Base-by-base conservation (phyloP, 768 basidiomycete species). In the Serendipita sp. region DNA sequence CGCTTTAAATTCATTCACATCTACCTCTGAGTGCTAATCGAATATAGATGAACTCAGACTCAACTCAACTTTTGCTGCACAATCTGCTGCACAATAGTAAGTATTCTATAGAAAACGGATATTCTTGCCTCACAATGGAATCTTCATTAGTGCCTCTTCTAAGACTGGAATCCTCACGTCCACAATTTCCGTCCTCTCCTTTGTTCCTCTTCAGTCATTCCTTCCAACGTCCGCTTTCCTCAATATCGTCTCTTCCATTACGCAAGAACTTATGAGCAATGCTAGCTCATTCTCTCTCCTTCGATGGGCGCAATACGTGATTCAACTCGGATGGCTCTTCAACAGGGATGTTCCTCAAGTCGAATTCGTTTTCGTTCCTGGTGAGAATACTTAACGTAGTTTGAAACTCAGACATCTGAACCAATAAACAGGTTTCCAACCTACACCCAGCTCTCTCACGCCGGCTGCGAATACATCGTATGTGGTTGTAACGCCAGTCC, bases 151-250 rank as follows among this genome's bases (percentile, higher is more conserved):
- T 27, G 44, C 68, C 64, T 13, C 65, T n/a, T 36, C 64, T 27
- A 62, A 63, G 43, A 44, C 65, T 44, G 66, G 48, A 3, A 67
- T 66, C 63, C 67, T 63, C 55, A 62, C 67, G 40, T 67, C 63
- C 52, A 66, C 53, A 40, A 62, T 50, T 63, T 37, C 52, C 15
- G 63, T 46, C 34, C 67, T 53, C 31, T 45, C 44, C 62, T 66
- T 66, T 65, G 58, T 52, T 62, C 67, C 50, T 31, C 63, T 60
- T 33, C 67, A 50, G 58, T 58, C 63, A 31, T 63, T 64, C 65
- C 62, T 64, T 48, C 50, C 62, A 18, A 67, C 67, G 37, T 72
- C 74, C 2, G 73, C 65, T 4, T 71, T 73, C 36, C 64, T 67
- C n/a, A 46, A 46, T 3, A 63, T 46, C 46, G 5, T 63, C 16